Conservation (phyloP, 75 land plant genomes). For the Azolla pinnata region DNA sequence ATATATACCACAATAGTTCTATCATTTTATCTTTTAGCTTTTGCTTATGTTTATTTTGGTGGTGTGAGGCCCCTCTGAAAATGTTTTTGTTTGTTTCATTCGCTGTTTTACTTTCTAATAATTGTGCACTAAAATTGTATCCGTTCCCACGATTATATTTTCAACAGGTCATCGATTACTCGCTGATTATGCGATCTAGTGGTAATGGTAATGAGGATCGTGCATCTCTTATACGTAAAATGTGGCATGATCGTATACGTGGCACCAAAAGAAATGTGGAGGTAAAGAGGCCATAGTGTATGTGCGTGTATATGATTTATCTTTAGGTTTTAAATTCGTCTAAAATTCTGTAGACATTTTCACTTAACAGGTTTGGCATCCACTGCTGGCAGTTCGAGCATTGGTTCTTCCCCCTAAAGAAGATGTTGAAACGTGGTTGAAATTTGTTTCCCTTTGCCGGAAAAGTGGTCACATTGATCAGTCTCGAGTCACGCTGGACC, state of each 20-base stretch:
- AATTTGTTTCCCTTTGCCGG: conserved; percentile 91
- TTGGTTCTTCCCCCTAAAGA: conserved; percentile 94
- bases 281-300: no score
- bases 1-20: no score
- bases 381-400: conserved; percentile 72
- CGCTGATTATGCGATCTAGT: conserved; percentile 51
- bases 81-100: no score
- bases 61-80: no score
- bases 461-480: conserved; percentile 83
- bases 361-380: conserved; percentile 99
- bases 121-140: no score
- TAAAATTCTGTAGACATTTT: no score
- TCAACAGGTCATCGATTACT: conserved; percentile 91
- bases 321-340: background rate
- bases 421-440: conserved; percentile 91
- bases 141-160: background rate
- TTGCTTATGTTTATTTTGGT: no score
- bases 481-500: conserved; percentile 73
- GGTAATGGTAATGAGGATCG: conserved; percentile 53
- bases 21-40: no score
- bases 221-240: conserved; percentile 70
- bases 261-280: conserved; percentile 95
- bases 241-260: conserved; percentile 96
- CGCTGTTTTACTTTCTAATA: no score
- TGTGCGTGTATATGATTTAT: no score